Base-by-base conservation (phyloP, 2,329 filamentous ascomycete genomes). In the Aspergillus ruber region DNA sequence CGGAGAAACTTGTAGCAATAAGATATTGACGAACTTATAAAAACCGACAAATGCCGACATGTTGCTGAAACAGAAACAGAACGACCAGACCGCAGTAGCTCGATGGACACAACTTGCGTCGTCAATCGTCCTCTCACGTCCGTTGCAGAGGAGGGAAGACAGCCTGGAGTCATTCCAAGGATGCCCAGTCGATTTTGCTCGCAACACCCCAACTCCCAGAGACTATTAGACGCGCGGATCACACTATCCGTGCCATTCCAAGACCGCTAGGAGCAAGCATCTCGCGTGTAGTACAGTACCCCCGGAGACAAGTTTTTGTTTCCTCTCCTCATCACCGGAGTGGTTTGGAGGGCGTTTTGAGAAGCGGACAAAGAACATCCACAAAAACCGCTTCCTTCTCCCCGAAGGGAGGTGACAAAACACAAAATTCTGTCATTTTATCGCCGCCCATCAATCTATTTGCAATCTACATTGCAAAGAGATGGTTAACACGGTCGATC, bases 261-360 rank as follows among this genome's bases (percentile, higher is more conserved):
- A 25, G 46, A 49, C 47, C 13, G 44, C 51, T 48, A 46, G 54
- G 47, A 53, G 53, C 43, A 54, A 50, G 51, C 85, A 82, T 90
- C 87, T 77, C 61, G 84, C 89, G 64, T 84, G 86, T 80, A 66
- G 75, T 79, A 85, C 88, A 88, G 80, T 84, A 81, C 84, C 86
- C 83, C 87, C 86, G 68, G 77, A 84, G 88, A 95, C 85, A 83
- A 74, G 88, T 93, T 90, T 96, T 95, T 95, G 85, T 86, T 75
- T 90, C 85, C 86, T 84, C 85, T 83, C 82, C 82, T 61, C 60
- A 57, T 52, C 25, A 29, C 41, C 46, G 59, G 46, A 59, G 64
- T 57, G 50, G 64, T 60, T 64, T 66, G 80, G 81, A 84, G 82
- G 85, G 85, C 83, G 70, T 74, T 73, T 64, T 63, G 74, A 76